Percentiles rank a stretch among this genome's conserved stretches.
Conservation (phyloP, 169 alveolate genomes). For the Babesia ovis region DNA sequence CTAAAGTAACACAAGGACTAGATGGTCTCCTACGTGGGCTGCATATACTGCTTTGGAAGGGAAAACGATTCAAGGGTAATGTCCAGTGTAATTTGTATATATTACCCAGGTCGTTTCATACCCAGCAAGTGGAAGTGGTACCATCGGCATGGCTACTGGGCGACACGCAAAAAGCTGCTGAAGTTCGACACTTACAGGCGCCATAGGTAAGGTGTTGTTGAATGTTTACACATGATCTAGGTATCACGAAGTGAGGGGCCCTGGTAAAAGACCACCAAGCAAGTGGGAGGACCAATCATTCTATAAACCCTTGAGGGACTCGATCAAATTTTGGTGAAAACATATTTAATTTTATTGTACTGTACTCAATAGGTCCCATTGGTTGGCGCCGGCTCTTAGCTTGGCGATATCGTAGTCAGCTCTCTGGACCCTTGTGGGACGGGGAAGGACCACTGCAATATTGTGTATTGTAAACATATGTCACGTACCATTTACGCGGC, state of each 20-base stretch:
- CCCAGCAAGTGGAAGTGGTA: conserved; percentile 88
- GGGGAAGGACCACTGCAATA: conserved; percentile 46
- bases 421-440: conserved; percentile 59
- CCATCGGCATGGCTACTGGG: conserved; percentile 89
- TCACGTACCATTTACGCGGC: conserved; percentile 72
- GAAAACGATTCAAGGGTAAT: conserved; percentile 25
- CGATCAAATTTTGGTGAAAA: conserved; percentile 77
- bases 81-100: neutral
- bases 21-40: neutral
- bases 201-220: conserved; percentile 68
- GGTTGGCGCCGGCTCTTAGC: conserved; percentile 49
- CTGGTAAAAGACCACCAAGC: conserved; percentile 74
- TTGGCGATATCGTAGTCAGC: conserved; percentile 68
- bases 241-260: conserved; percentile 85
- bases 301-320: conserved; percentile 77
- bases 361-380: conserved; percentile 18
- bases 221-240: conserved; percentile 33
- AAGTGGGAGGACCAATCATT: conserved; percentile 80
- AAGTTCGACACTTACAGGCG: conserved; percentile 81
- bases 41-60: conserved; percentile 24
- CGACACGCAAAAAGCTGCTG: conserved; percentile 83
- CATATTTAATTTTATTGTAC: neutral
- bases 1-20: neutral
- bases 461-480: too few species aligned
- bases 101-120: conserved; percentile 33